These are phyloP conservation scores for Corniculantispora saksenae DNA, from an alignment of 2,329 filamentous ascomycete species.

Conservation along the genomic window DNA sequence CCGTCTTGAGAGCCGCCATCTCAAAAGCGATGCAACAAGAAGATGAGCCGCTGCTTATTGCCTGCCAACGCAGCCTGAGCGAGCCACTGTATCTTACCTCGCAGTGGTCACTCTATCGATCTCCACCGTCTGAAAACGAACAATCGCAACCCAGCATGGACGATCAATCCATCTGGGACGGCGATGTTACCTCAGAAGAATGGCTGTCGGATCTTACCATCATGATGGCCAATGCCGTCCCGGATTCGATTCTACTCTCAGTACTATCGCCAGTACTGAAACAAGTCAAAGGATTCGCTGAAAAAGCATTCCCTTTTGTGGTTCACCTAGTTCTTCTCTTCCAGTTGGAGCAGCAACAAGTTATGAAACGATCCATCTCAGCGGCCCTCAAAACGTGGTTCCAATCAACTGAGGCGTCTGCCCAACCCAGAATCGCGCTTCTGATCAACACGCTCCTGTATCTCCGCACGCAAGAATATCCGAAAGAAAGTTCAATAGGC, in stretches of 20 bases:
- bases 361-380: conserved; percentile 65
- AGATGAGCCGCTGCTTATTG: conserved; percentile 49
- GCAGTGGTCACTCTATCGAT: conserved; percentile 56
- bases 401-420: conserved; percentile 35
- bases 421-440: conserved; percentile 66
- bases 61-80: conserved; percentile 54
- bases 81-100: conserved; percentile 55
- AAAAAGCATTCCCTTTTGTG: conserved; percentile 77
- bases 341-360: conserved; percentile 63
- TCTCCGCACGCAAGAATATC: conserved; percentile 76
- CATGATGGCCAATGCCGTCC: conserved; percentile 59
- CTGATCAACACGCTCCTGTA: conserved; percentile 82
- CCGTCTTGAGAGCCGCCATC: conserved; percentile 57
- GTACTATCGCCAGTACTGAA: conserved; percentile 67
- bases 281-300: conserved; percentile 68
- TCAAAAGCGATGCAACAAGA: conserved; percentile 51
- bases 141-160: conserved; percentile 8
- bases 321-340: conserved; percentile 77
- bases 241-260: conserved; percentile 67
- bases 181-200: conserved; percentile 42
- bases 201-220: conserved; percentile 67
- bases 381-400: conserved; percentile 66
- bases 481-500: conserved; percentile 74
- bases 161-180: conserved; percentile 33
- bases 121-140: conserved; percentile 53